phyloP scores from a whole-genome alignment of 805 yeast genomes.

The Lachancea lanzarotensis region DNA sequence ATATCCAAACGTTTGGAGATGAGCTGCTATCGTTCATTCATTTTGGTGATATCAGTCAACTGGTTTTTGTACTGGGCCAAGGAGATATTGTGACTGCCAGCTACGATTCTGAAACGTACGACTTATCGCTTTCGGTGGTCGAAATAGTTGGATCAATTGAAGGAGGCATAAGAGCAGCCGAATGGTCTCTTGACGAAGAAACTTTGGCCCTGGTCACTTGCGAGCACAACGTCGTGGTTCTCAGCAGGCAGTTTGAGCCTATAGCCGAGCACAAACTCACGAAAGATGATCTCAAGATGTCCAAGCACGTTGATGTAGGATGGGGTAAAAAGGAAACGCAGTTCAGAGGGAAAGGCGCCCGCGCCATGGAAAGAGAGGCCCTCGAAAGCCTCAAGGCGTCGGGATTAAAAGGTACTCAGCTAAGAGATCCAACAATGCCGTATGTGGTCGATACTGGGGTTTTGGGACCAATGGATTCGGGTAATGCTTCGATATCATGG shows the following conservation, averaged over 20 bases:
- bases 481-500: constrained; percentile 63
- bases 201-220: constrained; percentile 61
- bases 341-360: constrained; percentile 89
- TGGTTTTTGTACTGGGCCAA: constrained; percentile 57
- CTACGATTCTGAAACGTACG: constrained; percentile 42
- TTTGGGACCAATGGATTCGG: constrained; percentile 48
- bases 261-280: constrained; percentile 56
- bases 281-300: constrained; percentile 55
- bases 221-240: constrained; percentile 52
- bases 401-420: constrained; percentile 60
- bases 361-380: constrained; percentile 62
- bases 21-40: constrained; percentile 52
- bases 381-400: constrained; percentile 43
- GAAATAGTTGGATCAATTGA: constrained; percentile 85
- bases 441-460: constrained; percentile 64
- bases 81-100: constrained; percentile 73
- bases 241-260: constrained; percentile 76
- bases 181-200: constrained; percentile 92
- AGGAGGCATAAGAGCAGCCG: constrained; percentile 61
- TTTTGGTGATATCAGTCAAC: constrained; percentile 60
- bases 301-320: constrained; percentile 90
- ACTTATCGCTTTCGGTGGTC: constrained; percentile 46
- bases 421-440: constrained; percentile 87
- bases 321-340: constrained; percentile 99
- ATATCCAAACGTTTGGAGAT: constrained; percentile 37